Evolutionary conservation across 2,329 filamentous ascomycete genomes (phyloP).

Genomic region (Aspergillus ibericus): DNA sequence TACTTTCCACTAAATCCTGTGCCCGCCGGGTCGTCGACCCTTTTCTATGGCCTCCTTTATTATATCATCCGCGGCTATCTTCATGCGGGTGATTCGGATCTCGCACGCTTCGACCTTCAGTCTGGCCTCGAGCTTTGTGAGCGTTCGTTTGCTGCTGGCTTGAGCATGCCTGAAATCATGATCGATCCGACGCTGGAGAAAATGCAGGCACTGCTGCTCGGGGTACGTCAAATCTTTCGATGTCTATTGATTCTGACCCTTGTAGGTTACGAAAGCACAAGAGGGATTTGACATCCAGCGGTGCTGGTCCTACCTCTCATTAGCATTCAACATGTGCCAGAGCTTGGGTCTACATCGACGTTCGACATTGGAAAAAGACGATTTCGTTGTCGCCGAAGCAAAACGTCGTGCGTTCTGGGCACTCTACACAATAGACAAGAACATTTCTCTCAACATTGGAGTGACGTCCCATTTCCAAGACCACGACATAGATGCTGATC

Average conservation of each 20-base stretch:
- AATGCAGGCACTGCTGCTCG: conserved; percentile 23
- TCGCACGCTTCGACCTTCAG: conserved; percentile 17
- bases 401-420: conserved; percentile 29
- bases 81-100: conserved; percentile 19
- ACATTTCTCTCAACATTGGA: conserved; percentile 26
- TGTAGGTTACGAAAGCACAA: conserved; percentile 26
- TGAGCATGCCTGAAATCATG: conserved; percentile 22
- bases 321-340: conserved; percentile 28
- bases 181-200: conserved; percentile 25
- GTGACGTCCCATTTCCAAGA: conserved; percentile 28
- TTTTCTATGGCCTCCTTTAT: conserved; percentile 26
- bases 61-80: conserved; percentile 29
- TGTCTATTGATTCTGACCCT: background rate
- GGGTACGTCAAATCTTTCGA: conserved; percentile 10
- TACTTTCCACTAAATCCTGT: conserved; percentile 25
- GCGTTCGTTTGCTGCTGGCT: conserved; percentile 14
- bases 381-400: conserved; percentile 15
- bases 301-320: conserved; percentile 26
- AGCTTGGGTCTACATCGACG: conserved; percentile 22
- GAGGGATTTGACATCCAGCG: conserved; percentile 28
- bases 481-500: conserved; percentile 26
- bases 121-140: conserved; percentile 19
- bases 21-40: conserved; percentile 20
- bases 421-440: conserved; percentile 28
- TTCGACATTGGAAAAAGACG: conserved; percentile 17